Base-by-base conservation (phyloP, 2,329 filamentous ascomycete species). In the Elsinoe batatas region DNA sequence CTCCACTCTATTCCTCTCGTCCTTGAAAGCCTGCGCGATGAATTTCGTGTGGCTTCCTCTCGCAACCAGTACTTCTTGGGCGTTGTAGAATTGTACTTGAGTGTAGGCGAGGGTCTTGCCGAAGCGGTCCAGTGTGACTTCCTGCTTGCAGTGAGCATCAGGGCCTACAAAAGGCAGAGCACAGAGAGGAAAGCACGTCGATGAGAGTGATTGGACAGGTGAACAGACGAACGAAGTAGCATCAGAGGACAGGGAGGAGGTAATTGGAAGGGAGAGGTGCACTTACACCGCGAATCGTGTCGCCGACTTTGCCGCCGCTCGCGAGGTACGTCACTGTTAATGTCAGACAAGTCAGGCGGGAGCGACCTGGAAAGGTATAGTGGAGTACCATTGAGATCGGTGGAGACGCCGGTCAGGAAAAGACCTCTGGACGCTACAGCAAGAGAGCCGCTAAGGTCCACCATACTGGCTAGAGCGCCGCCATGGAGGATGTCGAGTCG, bases 401-500 rank as follows among this genome's bases (percentile, higher is more conserved):
- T 85, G 1, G 80, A 83, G 1, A 86, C 82, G 6, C 82, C 82
- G 0, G 82, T 86, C 17, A 81, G 76, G 64, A 80, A 85, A 1
- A 86, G 72, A 0, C 83, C 82, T 33, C 78, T 72, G 0, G 82
- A 85, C 5, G 82, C 83, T 38, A 86, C 79, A 7, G 82, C 82
- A 8, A 86, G 70, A 13, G 80, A 84, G 18, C 83, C 83, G 3
- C 83, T 82, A 1, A 85, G 77, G 61, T 86, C 82, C 46, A 84
- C 81, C 71, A 91, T 83, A 65, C 83, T 87, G 3, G 87, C 87
- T 26, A 91, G 83, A 0, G 87, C 88, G 3, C 87, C 87, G 15
- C 87, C 87, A 63, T 91, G 87, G 26, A 91, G 77, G 35, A 85
- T 90, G 54, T 82, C 79, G 0, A 91, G 74, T 1, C 87, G 83